These are phyloP conservation scores for Fusarium sororula DNA, from an alignment of 2,329 filamentous ascomycete species.

Conservation along the genomic window DNA sequence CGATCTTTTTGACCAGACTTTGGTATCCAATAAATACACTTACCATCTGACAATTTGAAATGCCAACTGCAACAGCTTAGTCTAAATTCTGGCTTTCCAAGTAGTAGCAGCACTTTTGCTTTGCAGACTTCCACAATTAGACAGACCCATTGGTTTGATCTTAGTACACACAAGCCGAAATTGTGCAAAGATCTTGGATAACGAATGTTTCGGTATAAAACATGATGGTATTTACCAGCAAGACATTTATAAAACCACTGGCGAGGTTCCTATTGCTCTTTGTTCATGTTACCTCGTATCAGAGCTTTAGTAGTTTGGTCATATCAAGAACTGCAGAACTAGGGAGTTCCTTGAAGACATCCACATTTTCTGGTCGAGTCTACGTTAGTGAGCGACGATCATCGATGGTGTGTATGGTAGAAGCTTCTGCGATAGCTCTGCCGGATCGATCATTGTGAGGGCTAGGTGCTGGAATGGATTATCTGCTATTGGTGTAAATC, in stretches of 20 bases:
- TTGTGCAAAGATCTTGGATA: not conserved
- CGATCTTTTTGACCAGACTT: not conserved
- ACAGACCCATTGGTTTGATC: not conserved
- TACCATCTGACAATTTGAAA: not conserved
- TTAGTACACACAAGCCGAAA: not conserved
- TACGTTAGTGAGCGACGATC: not conserved
- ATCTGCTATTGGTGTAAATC: not conserved
- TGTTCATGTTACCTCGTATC: not conserved
- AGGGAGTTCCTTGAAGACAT: conserved; percentile 11
- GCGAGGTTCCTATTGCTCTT: not conserved
- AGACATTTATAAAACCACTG: not conserved
- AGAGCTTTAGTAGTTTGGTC: not conserved
- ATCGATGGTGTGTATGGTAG: not conserved
- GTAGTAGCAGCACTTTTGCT: not conserved
- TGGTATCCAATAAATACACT: not conserved
- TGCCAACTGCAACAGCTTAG: not conserved
- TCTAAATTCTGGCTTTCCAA: not conserved
- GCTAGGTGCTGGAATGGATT: conserved; percentile 7
- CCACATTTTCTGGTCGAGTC: not conserved
- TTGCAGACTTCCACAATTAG: not conserved
- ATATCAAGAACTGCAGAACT: not conserved
- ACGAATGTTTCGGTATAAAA: not conserved
- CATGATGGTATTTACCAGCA: not conserved
- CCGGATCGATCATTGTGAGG: not conserved
- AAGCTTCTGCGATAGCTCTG: conserved; percentile 9